Evolutionary conservation across 352 stramenopile genomes (phyloP), one percentile per base, ranked within the genome.

Genomic region (Peronospora tabacina): DNA sequence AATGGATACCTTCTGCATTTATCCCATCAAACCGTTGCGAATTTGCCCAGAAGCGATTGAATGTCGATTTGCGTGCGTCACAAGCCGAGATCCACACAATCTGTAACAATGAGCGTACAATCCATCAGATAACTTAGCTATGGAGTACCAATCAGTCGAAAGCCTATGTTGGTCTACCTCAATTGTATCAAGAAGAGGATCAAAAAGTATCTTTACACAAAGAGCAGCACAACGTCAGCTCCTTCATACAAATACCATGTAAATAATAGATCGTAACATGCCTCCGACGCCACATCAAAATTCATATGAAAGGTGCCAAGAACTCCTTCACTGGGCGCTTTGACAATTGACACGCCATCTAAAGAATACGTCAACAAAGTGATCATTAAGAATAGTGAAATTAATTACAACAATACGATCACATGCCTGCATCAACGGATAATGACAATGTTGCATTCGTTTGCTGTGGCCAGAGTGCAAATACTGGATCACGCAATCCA

Each of bases 1-100:
- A 20, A 56, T 77, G 66, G 40, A 83, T 48, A 11, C 72, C 72
- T 11, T 70, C 63, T 0, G 49, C 43, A 44, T 68, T 58, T 4
- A 49, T 46, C 5, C 35, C 33, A 22, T 60, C 48, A 13, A 80
- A 52, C 7, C 32, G 50, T n/a, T 52, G 29, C 2, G 66, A 66
- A 7, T 42, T 54, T 4, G 54, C 51, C 41, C 77, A 55, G 15
- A 69, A 44, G 2, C 30, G 50, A 44, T 74, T 52, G 35, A 78
- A 80, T 5, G 67, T 70, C 13, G 64, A 66, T 37, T 69, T 82
- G 4, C 44, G 33, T 1, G 22, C 20, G 16, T 58, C 35, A 13
- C 35, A 49, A 33, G 52, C 30, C 19, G 58, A 58, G 2, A 70
- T 33, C 66, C 66, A 78, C 11, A 39, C 39, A 16, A 82, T 55